phyloP scores from a whole-genome alignment of 177 flowering plant genomes.

The Telopea speciosissima region DNA sequence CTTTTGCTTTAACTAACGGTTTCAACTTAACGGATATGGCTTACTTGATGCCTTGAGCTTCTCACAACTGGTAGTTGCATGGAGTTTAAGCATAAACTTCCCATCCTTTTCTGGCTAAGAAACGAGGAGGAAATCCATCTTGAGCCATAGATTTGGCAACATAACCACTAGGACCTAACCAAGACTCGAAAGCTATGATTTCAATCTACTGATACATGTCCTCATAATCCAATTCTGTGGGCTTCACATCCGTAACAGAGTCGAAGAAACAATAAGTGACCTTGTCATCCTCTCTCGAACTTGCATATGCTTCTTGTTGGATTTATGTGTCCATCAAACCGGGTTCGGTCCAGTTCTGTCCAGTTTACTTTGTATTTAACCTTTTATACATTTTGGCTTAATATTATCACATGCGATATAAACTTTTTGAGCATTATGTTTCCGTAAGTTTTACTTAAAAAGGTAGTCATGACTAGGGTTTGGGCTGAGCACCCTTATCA shows the following conservation, averaged over 20 bases:
- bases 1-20: too few species aligned
- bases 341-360: too few species aligned
- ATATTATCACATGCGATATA: too few species aligned
- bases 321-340: too few species aligned
- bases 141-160: constrained; percentile 31
- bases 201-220: constrained; percentile 32
- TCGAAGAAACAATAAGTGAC: not conserved
- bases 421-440: too few species aligned
- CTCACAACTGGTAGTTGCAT: constrained; percentile 14
- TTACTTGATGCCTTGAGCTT: constrained; percentile 39
- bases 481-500: too few species aligned
- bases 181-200: constrained; percentile 10
- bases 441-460: too few species aligned
- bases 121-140: constrained; percentile 36
- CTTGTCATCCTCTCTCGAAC: constrained; percentile 6
- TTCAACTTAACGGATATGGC: too few species aligned
- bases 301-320: not conserved
- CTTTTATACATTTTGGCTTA: too few species aligned
- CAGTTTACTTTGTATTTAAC: too few species aligned
- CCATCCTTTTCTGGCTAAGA: constrained; percentile 36
- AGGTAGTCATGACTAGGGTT: too few species aligned
- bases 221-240: constrained; percentile 31
- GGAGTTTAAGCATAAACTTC: constrained; percentile 9
- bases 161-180: constrained; percentile 10
- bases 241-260: constrained; percentile 1